These are phyloP conservation scores for Amaranthus cruentus DNA, from an alignment of 148 eudicot genomes.

Conservation along the genomic window DNA sequence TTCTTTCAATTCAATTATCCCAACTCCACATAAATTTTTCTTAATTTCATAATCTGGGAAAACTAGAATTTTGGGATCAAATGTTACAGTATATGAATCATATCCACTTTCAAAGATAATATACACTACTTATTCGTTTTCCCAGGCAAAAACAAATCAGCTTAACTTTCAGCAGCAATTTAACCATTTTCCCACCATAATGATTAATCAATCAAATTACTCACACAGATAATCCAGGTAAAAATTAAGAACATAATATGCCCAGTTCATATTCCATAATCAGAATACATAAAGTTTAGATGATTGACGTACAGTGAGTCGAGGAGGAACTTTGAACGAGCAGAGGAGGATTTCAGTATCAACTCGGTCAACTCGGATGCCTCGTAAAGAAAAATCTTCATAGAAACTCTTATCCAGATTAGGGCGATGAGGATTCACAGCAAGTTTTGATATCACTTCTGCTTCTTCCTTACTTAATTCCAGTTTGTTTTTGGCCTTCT, in stretches of 20 bases:
- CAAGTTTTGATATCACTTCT: constrained; percentile 28
- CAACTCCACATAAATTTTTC: too few species aligned
- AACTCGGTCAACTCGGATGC: constrained; percentile 55
- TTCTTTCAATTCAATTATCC: too few species aligned
- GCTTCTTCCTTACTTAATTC: constrained; percentile 31
- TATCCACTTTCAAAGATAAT: too few species aligned
- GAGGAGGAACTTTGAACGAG: constrained; percentile 58
- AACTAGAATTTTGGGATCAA: too few species aligned
- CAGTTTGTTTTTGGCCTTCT: constrained; percentile 36
- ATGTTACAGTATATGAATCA: too few species aligned
- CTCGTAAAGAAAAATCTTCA: constrained; percentile 40
- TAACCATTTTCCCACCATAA: too few species aligned
- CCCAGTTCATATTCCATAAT: not conserved
- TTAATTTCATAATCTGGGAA: too few species aligned
- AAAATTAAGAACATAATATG: not conserved
- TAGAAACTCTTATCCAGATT: constrained; percentile 37
- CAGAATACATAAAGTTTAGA: not conserved
- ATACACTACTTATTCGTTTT: too few species aligned
- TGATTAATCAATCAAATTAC: too few species aligned
- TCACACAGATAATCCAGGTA: too few species aligned
- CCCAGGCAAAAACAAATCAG: too few species aligned
- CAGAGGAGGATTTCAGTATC: constrained; percentile 45
- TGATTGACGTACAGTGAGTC: constrained; percentile 42
- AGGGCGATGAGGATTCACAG: constrained; percentile 39
- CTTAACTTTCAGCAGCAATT: too few species aligned